Conservation (phyloP, 2,329 filamentous ascomycete genomes). For the Epichloe coenophiala region DNA sequence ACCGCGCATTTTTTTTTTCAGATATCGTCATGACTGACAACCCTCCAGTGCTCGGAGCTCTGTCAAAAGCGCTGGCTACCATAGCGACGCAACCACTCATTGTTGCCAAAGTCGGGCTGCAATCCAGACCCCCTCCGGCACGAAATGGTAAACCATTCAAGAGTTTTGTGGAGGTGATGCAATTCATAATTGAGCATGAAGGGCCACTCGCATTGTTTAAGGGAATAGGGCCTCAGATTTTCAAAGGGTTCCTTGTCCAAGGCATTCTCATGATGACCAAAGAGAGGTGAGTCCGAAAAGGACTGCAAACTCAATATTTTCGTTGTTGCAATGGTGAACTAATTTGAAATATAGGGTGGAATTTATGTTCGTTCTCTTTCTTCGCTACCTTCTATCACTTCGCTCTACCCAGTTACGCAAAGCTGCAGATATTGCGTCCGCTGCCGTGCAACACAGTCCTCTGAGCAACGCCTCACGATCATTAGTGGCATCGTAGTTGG, state of each 20-base stretch:
- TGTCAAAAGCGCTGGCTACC: conserved; percentile 87
- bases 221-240: conserved; percentile 84
- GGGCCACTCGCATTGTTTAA: conserved; percentile 81
- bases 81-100: conserved; percentile 90
- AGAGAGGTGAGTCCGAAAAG: conserved; percentile 51
- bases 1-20: background rate
- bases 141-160: conserved; percentile 86
- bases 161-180: conserved; percentile 87
- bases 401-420: conserved; percentile 57
- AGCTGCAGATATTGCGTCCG: conserved; percentile 47
- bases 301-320: background rate
- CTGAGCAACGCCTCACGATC: conserved; percentile 32
- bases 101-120: conserved; percentile 91
- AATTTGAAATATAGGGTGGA: conserved; percentile 50
- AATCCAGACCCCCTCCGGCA: conserved; percentile 77
- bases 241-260: conserved; percentile 87
- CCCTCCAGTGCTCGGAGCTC: conserved; percentile 64
- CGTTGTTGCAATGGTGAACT: conserved; percentile 8
- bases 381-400: conserved; percentile 65
- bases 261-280: conserved; percentile 99
- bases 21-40: background rate
- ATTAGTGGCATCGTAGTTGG: conserved; percentile 10
- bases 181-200: conserved; percentile 82
- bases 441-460: conserved; percentile 14
- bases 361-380: conserved; percentile 70